Evolutionary conservation across 108 stramenopile genomes (phyloP), one percentile per base, ranked within the genome.

Genomic region (Cyclostephanos tholiformis): DNA sequence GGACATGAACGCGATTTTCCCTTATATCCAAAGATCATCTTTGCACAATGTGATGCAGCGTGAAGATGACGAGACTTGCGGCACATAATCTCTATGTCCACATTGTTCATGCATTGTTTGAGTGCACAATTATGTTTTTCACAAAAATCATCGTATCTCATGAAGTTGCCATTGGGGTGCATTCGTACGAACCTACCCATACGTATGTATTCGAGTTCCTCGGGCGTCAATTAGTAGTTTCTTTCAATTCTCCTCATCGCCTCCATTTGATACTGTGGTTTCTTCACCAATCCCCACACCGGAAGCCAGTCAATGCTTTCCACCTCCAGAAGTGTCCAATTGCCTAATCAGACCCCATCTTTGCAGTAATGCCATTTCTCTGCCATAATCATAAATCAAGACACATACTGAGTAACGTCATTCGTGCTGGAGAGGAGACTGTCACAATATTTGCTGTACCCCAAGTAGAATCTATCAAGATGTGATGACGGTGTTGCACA

Each of bases 181-280:
- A 50, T 50, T 6, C 49, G 2, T 1, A 50, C 2, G 2, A 50
- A 5, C 6, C 49, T 17, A 19, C 49, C 19, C 20, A 53, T 53
- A 19, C 17, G 6, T n/a, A 53, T 53, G 50, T 9, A 20, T 14
- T 53, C 52, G 0, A 53, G 25, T 6, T 53, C 52, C 25, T 53
- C 50, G 4, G 50, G 7, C 7, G 50, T 8, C 20, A 51, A 51
- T 6, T 8, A 0, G 25, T 53, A 53, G 7, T 53, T 20, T 4
- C 32, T 4, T 32, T 4, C 4, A 32, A 32, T 32, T 32, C 32
- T 19, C 6, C 25, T 53, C 52, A 53, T 53, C 1, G 52, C 6
- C 25, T 53, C 52, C 52, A 53, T 53, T 25, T n/a, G 25, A 53
- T 53, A 53, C 52, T 25, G 25, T 25, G 52, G 52, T n/a, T 8